phyloP scores from a whole-genome alignment of 495 filamentous ascomycete species.

The Penicillium ochrochloron region DNA sequence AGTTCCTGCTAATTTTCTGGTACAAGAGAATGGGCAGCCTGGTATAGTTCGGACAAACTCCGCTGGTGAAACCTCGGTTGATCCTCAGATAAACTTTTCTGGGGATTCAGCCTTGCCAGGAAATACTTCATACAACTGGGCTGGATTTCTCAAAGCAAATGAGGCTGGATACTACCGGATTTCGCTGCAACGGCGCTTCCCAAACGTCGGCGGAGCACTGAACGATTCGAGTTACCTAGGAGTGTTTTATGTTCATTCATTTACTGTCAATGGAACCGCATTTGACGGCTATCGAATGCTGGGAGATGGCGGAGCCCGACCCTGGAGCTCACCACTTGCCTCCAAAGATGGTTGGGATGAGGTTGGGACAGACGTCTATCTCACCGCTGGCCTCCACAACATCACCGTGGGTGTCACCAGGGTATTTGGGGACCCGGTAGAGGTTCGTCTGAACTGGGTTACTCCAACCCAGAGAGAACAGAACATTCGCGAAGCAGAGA shows the following conservation, averaged over 20 bases:
- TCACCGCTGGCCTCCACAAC: not conserved
- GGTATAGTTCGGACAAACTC: not conserved
- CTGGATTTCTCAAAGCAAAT: not conserved
- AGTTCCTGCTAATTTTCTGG: not conserved
- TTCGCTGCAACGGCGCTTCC: not conserved
- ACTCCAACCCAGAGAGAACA: not conserved
- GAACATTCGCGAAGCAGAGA: not conserved
- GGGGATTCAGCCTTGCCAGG: not conserved
- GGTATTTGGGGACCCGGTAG: not conserved
- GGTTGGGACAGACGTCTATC: not conserved
- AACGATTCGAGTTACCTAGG: not conserved
- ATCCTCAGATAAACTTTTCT: not conserved
- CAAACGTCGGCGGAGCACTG: not conserved
- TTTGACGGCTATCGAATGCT: not conserved
- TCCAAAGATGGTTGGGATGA: not conserved
- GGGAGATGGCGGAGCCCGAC: not conserved
- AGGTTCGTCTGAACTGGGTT: not conserved
- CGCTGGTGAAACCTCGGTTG: not conserved
- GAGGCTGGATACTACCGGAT: not conserved
- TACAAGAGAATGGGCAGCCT: not conserved
- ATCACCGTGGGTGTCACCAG: not conserved
- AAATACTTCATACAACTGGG: not conserved
- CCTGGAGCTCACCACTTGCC: not conserved
- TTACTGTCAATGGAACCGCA: not conserved
- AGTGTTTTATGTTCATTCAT: not conserved